phyloP scores from a whole-genome alignment of 176 grass and related monocot species.

The Carex myosuroides region DNA sequence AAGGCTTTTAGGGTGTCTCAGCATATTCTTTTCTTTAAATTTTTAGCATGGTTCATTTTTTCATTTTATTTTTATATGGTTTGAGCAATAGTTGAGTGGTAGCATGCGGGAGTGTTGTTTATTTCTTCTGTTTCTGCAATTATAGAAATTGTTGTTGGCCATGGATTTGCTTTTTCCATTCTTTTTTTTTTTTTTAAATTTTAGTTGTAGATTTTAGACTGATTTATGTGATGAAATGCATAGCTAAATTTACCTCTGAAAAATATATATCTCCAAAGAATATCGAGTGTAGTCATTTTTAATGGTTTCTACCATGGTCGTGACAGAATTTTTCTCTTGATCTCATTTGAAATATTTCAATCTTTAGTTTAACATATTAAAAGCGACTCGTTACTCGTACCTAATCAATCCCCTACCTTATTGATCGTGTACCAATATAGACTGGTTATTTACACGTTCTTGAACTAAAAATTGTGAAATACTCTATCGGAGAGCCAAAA shows the following conservation, averaged over 20 bases:
- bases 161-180: neutral
- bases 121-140: slow-evolving; percentile 5
- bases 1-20: neutral
- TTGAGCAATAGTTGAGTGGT: neutral
- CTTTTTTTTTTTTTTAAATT: neutral
- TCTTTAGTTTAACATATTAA: neutral
- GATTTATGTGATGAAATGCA: neutral
- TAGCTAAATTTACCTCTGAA: neutral
- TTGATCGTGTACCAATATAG: too few species aligned
- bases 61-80: slow-evolving; percentile 3
- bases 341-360: neutral
- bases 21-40: slow-evolving; percentile 11
- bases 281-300: neutral
- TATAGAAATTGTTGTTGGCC: slow-evolving; percentile 13
- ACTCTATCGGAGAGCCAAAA: too few species aligned
- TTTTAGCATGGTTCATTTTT: slow-evolving; percentile 15
- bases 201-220: slow-evolving; percentile 13
- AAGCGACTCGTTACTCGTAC: neutral
- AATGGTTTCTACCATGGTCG: neutral
- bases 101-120: neutral
- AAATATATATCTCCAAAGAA: neutral
- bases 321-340: neutral
- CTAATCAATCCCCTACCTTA: neutral
- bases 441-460: too few species aligned
- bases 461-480: too few species aligned